A percentile compares a stretch with the other conserved stretches of the same genome.
phyloP scores from a whole-genome alignment of 257 asterid species.

The Lycium ferocissimum region DNA sequence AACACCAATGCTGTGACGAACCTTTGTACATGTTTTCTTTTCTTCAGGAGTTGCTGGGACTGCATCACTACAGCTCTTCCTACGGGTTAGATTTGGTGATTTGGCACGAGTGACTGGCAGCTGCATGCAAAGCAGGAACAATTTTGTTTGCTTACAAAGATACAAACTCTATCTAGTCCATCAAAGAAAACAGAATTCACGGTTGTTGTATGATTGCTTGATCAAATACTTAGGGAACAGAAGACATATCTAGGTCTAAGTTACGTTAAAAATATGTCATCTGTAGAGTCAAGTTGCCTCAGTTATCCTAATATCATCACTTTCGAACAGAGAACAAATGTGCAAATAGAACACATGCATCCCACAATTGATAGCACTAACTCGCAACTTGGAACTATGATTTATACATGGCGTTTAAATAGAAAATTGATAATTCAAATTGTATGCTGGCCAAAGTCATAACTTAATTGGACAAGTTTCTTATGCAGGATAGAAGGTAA shows the following conservation, averaged over 20 bases:
- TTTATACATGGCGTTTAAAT: background rate
- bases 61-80: constrained; percentile 89
- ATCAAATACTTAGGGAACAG: background rate
- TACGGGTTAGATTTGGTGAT: constrained; percentile 81
- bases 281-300: background rate
- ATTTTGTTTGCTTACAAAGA: constrained; percentile 8
- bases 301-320: background rate
- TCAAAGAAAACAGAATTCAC: background rate
- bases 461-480: constrained; percentile 26
- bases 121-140: constrained; percentile 50
- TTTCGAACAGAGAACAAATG: background rate
- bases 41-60: constrained; percentile 51
- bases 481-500: background rate
- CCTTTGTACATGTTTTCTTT: constrained; percentile 41
- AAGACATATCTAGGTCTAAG: background rate
- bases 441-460: background rate
- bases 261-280: background rate
- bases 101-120: constrained; percentile 95
- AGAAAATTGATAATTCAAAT: background rate
- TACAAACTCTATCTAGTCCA: constrained; percentile 12
- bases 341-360: constrained; percentile 11
- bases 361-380: background rate
- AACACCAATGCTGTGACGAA: constrained; percentile 61
- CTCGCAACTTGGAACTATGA: constrained; percentile 3
- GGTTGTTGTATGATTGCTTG: background rate